Base-by-base conservation (phyloP, 768 basidiomycete species). In the Collybia sordida region DNA sequence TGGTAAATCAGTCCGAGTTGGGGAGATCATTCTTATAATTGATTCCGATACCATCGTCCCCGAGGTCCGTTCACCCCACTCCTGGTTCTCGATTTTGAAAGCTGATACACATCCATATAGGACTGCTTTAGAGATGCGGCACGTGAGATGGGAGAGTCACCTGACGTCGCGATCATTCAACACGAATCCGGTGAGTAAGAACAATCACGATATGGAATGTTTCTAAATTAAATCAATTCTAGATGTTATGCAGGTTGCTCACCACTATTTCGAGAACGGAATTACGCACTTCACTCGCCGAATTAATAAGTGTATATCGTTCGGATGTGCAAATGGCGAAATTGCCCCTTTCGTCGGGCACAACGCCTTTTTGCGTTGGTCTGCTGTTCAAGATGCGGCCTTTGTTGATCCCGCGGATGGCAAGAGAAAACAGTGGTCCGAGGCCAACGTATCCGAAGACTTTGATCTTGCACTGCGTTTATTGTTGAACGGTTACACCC, bases 71-170 rank as follows among this genome's bases (percentile, higher is more conserved):
- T 17, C 4, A 11, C 42, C n/a, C 21, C 19, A 17, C 19, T 7
- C 8, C 11, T 28, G 15, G 4, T 39, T 15, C 18, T 38, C 21
- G 19, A 1, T 15, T 17, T 1, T 12, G 22, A 25, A 6, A 9
- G 14, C 14, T 35, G 14, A 21, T 18, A 28, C 4, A 17, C 21
- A 23, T 3, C 19, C 7, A 35, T 25, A 8, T 44, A 81, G 67
- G 91, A 92, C 61, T 95, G 91, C 63, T 88, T 96, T 69, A 80
- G 90, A 48, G 91, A 94, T 65, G 93, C 93, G 0, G 91, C 90
- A 3, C 78, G 88, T 35, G 92, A 95, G 69, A 85, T 95, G 73
- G 73, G 75, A 47, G 84, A 85, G 62, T 85, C 82, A 44, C 88
- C 86, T 0, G 86, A 90, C 35, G 77, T 93, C 21, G 90, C 86